Conservation (phyloP, 2,329 filamentous ascomycete species). For the Aspergillus sp. region DNA sequence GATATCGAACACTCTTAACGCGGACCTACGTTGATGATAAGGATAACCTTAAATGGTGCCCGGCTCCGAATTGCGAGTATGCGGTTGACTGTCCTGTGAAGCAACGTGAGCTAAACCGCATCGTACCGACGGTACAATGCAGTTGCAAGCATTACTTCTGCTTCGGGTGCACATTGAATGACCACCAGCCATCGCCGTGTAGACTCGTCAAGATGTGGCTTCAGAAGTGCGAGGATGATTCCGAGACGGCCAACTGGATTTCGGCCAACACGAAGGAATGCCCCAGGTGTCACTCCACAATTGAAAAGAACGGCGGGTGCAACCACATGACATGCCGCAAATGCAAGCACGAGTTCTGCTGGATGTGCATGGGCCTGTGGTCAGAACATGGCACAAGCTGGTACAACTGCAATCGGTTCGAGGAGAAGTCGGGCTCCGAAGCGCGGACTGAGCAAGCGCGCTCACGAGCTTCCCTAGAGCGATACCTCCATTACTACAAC, state of each 20-base stretch:
- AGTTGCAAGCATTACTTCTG: constrained; percentile 85
- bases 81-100: constrained; percentile 87
- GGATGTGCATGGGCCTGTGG: constrained; percentile 99
- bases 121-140: constrained; percentile 90
- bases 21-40: constrained; percentile 97
- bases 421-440: constrained; percentile 90
- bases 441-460: constrained; percentile 89
- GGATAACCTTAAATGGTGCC: constrained; percentile 94
- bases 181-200: constrained; percentile 93
- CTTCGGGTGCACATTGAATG: constrained; percentile 85
- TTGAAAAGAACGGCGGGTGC: constrained; percentile 97
- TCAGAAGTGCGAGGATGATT: constrained; percentile 98
- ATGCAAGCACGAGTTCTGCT: constrained; percentile 96
- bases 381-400: constrained; percentile 97
- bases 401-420: constrained; percentile 98
- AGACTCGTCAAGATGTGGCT: constrained; percentile 90
- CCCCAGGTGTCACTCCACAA: constrained; percentile 91
- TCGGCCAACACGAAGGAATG: constrained; percentile 99
- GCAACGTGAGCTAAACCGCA: constrained; percentile 76
- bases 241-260: constrained; percentile 98
- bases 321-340: constrained; percentile 98
- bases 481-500: constrained; percentile 99
- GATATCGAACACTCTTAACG: constrained; percentile 84
- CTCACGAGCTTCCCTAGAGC: constrained; percentile 84
- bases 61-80: constrained; percentile 93